Conservation (phyloP, 768 basidiomycete species). For the Boletellus sp. region DNA sequence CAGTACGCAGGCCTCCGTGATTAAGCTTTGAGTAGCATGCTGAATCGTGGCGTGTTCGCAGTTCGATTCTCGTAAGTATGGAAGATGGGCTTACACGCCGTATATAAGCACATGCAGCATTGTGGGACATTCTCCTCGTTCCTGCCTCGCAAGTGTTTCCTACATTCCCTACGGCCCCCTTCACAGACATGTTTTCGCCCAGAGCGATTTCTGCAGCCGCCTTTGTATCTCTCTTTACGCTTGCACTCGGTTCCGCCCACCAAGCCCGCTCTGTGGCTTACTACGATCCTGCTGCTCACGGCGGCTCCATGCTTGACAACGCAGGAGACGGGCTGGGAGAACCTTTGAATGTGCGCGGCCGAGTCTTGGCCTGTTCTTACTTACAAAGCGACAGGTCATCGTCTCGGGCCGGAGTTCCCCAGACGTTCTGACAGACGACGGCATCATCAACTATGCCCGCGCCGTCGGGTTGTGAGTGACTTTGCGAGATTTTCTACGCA, state of each 20-base stretch:
- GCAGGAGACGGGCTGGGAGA: conserved; percentile 38
- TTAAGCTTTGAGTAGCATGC: neutral
- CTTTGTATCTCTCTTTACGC: neutral
- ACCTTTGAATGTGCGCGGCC: conserved; percentile 47
- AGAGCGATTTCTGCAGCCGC: neutral
- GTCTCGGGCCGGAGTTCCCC: conserved; percentile 61
- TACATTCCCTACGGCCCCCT: neutral
- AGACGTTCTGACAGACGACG: conserved; percentile 50
- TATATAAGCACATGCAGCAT: neutral
- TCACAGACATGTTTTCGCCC: neutral
- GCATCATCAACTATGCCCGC: conserved; percentile 54
- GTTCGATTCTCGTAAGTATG: too few relatives aligned
- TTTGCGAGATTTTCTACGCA: neutral
- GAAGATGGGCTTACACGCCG: neutral
- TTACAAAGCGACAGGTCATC: conserved; percentile 41
- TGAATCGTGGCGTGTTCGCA: neutral
- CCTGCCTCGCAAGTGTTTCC: neutral
- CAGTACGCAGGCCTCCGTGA: neutral
- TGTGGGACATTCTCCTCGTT: neutral
- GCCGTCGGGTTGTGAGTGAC: conserved; percentile 57
- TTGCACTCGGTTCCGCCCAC: conserved; percentile 2
- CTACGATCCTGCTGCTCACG: conserved; percentile 32
- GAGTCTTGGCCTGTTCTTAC: conserved; percentile 2
- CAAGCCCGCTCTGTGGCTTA: conserved; percentile 25
- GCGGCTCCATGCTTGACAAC: conserved; percentile 46